phyloP scores from a whole-genome alignment of 2,329 filamentous ascomycete species.

The Fonsecaea pedrosoi region DNA sequence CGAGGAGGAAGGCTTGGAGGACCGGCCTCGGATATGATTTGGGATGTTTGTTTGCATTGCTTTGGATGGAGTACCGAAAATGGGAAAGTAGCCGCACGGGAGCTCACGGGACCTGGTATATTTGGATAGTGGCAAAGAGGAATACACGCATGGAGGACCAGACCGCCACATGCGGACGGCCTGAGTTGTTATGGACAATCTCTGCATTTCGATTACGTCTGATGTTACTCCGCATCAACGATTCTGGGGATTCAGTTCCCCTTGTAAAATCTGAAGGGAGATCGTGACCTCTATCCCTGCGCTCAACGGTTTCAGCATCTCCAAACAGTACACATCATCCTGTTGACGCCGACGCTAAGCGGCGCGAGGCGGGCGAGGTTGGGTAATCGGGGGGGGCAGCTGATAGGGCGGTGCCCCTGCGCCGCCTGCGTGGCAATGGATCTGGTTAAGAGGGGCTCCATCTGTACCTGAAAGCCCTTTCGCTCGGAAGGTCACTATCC shows the following conservation, averaged over 20 bases:
- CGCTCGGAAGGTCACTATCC: conserved; percentile 13
- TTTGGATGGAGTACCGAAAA: conserved; percentile 3
- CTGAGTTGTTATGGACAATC: conserved; percentile 2
- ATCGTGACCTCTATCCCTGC: neutral
- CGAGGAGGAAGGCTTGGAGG: conserved; percentile 32
- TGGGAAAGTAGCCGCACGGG: neutral
- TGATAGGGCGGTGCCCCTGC: conserved; percentile 29
- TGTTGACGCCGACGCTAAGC: conserved; percentile 24
- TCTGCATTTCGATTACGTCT: conserved; percentile 10
- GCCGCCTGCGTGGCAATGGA: conserved; percentile 23
- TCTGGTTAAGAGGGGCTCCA: conserved; percentile 20
- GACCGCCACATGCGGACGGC: neutral
- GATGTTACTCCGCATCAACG: conserved; percentile 18
- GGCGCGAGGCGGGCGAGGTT: conserved; percentile 14
- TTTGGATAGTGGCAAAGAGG: conserved; percentile 9
- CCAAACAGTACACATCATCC: neutral
- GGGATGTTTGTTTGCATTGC: conserved; percentile 6
- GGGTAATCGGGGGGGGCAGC: neutral
- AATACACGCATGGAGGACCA: conserved; percentile 1
- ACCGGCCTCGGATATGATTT: conserved; percentile 30
- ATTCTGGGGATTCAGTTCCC: conserved; percentile 15
- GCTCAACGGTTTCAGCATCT: conserved; percentile 18
- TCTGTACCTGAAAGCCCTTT: conserved; percentile 21
- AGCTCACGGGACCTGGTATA: conserved; percentile 15
- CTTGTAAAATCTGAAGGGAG: conserved; percentile 9